A percentile compares a stretch with the other conserved stretches of the same genome.
Conservation (phyloP, 306 rosid genomes). For the Cicer yamashitae region DNA sequence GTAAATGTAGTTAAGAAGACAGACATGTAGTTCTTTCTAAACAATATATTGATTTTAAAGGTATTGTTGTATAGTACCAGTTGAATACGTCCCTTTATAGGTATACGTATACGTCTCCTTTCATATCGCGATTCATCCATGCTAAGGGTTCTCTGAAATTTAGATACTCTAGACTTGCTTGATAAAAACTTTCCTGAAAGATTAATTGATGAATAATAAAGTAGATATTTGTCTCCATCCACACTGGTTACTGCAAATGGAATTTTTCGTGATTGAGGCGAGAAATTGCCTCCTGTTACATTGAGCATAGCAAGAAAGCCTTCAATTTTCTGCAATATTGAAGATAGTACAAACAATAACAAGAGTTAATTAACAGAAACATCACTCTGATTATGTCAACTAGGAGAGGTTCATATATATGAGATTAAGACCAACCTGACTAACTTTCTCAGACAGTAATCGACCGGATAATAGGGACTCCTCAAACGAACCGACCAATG, state of each 20-base stretch:
- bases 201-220: constrained; percentile 73
- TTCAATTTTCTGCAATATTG: constrained; percentile 67
- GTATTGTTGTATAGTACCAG: constrained; percentile 54
- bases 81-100: constrained; percentile 81
- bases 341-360: constrained; percentile 14
- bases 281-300: constrained; percentile 79
- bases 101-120: constrained; percentile 67
- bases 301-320: constrained; percentile 88
- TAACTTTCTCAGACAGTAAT: constrained; percentile 60
- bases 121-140: constrained; percentile 60
- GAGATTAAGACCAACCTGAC: constrained; percentile 58
- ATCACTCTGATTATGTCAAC: constrained; percentile 35
- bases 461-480: constrained; percentile 86
- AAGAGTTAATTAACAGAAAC: constrained; percentile 4
- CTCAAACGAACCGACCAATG: constrained; percentile 88
- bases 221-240: constrained; percentile 76
- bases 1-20: constrained; percentile 34
- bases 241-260: constrained; percentile 82
- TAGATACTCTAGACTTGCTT: constrained; percentile 56
- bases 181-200: constrained; percentile 57
- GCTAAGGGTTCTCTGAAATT: constrained; percentile 69
- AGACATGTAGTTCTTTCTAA: constrained; percentile 15
- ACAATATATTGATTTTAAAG: constrained; percentile 19
- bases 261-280: constrained; percentile 70
- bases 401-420: constrained; percentile 21